phyloP scores from a whole-genome alignment of 257 asterid species.

The Solanum chmielewskii region DNA sequence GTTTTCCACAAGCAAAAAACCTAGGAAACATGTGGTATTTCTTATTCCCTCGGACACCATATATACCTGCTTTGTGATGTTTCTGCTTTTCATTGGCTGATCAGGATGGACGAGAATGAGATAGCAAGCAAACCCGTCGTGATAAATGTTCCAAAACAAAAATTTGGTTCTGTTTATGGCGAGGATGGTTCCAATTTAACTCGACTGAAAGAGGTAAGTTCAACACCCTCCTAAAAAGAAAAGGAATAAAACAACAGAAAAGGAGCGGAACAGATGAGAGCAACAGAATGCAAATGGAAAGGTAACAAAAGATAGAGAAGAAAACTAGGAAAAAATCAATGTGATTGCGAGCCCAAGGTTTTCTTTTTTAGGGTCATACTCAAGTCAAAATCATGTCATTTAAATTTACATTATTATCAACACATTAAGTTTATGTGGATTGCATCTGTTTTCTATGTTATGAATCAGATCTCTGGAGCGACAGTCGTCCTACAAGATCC shows the following conservation, averaged over 20 bases:
- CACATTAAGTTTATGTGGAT: not conserved
- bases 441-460: not conserved
- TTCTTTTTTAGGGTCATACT: not conserved
- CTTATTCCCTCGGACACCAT: not conserved
- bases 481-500: constrained; percentile 25
- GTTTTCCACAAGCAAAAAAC: not conserved
- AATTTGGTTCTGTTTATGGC: constrained; percentile 32
- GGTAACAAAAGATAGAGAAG: not conserved
- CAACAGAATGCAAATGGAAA: not conserved
- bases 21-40: not conserved
- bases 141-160: constrained; percentile 19
- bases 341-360: not conserved
- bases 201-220: constrained; percentile 37
- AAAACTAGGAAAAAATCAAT: not conserved
- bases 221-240: not conserved
- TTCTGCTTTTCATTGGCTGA: not conserved
- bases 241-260: not conserved
- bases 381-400: not conserved
- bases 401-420: not conserved
- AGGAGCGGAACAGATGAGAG: not conserved
- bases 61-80: not conserved
- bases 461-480: constrained; percentile 44
- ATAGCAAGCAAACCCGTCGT: constrained; percentile 6
- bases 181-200: constrained; percentile 36
- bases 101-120: constrained; percentile 11